Percentiles rank a stretch among this genome's conserved stretches.
These are phyloP conservation scores for Ogataea sp. DNA, from an alignment of 805 yeast species.

Conservation along the genomic window DNA sequence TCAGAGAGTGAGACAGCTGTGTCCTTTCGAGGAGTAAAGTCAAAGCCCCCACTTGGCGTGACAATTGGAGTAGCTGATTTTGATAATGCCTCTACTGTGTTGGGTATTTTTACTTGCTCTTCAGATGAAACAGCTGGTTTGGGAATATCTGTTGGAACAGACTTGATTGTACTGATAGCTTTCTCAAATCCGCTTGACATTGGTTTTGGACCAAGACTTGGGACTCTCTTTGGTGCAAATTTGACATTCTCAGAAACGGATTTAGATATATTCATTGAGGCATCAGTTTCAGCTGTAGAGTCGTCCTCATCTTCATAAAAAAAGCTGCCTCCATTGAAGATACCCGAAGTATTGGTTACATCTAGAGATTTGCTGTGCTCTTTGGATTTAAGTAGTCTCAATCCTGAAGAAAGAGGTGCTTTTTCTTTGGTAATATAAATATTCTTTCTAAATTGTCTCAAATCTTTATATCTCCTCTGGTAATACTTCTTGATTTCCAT, in stretches of 20 bases:
- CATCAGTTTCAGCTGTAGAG: constrained; percentile 1
- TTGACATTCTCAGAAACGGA: constrained; percentile 16
- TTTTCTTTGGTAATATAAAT: too few relatives aligned
- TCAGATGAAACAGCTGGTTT: not conserved
- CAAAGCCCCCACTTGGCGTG: too few relatives aligned
- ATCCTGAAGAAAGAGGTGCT: too few relatives aligned
- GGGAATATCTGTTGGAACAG: too few relatives aligned
- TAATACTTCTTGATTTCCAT: constrained; percentile 38
- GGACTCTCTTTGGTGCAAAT: constrained; percentile 10
- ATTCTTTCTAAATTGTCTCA: not conserved
- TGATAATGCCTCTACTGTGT: too few relatives aligned
- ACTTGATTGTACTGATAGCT: not conserved
- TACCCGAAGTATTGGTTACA: constrained; percentile 15
- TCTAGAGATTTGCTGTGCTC: too few relatives aligned
- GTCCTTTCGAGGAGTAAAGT: too few relatives aligned
- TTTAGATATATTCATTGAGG: constrained; percentile 3
- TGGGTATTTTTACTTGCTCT: too few relatives aligned
- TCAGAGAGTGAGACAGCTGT: too few relatives aligned
- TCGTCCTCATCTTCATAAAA: constrained; percentile 8
- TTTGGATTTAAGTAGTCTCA: too few relatives aligned
- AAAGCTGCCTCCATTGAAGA: constrained; percentile 11
- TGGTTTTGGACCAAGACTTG: constrained; percentile 10
- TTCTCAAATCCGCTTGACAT: not conserved
- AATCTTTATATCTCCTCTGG: constrained; percentile 32
- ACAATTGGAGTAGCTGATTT: too few relatives aligned